phyloP scores from a whole-genome alignment of 352 stramenopile genomes.

The Hyaloperonospora brassicae region DNA sequence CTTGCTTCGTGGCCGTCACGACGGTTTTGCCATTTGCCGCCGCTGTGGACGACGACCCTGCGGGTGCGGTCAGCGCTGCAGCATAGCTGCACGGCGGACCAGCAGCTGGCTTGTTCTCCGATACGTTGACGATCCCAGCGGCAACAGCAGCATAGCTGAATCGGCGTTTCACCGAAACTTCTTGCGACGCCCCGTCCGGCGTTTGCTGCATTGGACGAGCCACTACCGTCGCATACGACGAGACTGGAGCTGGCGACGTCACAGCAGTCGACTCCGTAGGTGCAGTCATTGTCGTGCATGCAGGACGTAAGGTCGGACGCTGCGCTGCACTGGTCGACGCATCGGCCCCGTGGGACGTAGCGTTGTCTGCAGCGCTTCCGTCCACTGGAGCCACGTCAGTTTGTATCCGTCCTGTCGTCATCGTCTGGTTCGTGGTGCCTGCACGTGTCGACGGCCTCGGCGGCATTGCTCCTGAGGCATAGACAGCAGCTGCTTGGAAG shows the following conservation, averaged over 20 bases:
- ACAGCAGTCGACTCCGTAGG: constrained; percentile 8
- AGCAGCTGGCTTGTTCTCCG: constrained; percentile 13
- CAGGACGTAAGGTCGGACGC: no score
- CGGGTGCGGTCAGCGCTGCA: constrained; percentile 43
- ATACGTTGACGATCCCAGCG: constrained; percentile 53
- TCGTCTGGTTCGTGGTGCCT: constrained; percentile 17
- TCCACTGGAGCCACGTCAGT: not conserved
- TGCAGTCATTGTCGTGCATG: no score
- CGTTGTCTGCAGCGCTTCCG: constrained; percentile 10
- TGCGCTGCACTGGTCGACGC: no score
- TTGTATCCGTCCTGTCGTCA: constrained; percentile 23
- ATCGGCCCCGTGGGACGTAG: no score
- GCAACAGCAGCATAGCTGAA: constrained; percentile 74
- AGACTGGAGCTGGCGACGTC: constrained; percentile 21
- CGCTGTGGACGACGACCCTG: constrained; percentile 12
- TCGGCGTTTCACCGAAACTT: constrained; percentile 19
- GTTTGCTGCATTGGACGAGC: constrained; percentile 27
- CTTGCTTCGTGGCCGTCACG: constrained; percentile 4
- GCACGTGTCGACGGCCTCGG: constrained; percentile 24
- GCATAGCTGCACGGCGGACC: constrained; percentile 57
- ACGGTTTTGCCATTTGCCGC: constrained; percentile 14
- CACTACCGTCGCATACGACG: constrained; percentile 62
- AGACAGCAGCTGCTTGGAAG: constrained; percentile 52
- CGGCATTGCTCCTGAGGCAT: constrained; percentile 50
- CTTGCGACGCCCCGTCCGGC: constrained; percentile 8